Conservation (phyloP, 768 basidiomycete genomes). For the Russula emetica region DNA sequence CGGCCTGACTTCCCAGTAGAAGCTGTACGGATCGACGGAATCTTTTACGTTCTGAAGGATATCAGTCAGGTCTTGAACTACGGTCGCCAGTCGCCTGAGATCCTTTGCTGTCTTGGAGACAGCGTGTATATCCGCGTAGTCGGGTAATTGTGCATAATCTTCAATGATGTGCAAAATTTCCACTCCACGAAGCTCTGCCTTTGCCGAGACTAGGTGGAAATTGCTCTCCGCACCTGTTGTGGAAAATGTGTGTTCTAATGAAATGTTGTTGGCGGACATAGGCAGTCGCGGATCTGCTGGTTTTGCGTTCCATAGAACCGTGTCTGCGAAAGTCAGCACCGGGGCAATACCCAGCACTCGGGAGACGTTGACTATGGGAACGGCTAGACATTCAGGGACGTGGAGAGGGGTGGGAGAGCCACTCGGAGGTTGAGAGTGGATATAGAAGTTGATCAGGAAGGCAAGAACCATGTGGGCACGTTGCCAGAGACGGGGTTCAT, state of each 20-base stretch:
- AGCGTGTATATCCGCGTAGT: conserved; percentile 56
- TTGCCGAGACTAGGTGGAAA: conserved; percentile 83
- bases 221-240: conserved; percentile 75
- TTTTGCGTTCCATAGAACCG: conserved; percentile 91
- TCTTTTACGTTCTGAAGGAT: conserved; percentile 66
- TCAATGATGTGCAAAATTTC: conserved; percentile 84
- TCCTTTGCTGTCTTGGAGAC: conserved; percentile 68
- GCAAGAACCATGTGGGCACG: conserved; percentile 87
- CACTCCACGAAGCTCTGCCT: conserved; percentile 80
- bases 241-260: conserved; percentile 72
- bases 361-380: conserved; percentile 77
- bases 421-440: conserved; percentile 64
- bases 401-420: conserved; percentile 40
- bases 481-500: conserved; percentile 60
- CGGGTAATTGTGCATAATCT: conserved; percentile 74
- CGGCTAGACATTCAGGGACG: conserved; percentile 71
- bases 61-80: conserved; percentile 71
- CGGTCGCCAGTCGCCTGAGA: conserved; percentile 57
- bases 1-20: conserved; percentile 86
- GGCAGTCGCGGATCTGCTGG: conserved; percentile 53
- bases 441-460: conserved; percentile 87
- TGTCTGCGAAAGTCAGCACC: conserved; percentile 92
- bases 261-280: conserved; percentile 68
- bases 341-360: conserved; percentile 80
- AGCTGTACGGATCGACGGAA: conserved; percentile 75